Evolutionary conservation across 768 basidiomycete genomes (phyloP).

Genomic region (Hydnomerulius pinastri): DNA sequence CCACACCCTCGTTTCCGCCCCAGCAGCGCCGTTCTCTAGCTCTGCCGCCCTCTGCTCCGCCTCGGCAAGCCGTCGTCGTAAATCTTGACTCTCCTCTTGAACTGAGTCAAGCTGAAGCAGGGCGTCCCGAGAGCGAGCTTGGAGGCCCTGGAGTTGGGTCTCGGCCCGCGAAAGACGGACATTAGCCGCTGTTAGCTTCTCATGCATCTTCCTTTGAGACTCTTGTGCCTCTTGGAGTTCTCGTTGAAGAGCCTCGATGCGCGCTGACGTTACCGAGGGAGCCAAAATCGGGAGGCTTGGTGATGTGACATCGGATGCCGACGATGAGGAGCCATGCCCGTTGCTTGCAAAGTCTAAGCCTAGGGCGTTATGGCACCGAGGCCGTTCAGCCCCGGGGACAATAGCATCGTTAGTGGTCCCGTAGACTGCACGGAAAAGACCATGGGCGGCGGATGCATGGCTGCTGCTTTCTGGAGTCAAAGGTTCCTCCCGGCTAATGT

Average conservation of each 20-base stretch:
- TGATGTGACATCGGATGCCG: not conserved
- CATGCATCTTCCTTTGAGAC: conserved; percentile 18
- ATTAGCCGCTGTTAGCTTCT: conserved; percentile 18
- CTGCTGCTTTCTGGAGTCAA: conserved; percentile 17
- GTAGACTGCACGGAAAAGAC: conserved; percentile 33
- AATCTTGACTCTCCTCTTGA: conserved; percentile 19
- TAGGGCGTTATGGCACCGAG: conserved; percentile 20
- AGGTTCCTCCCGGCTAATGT: conserved; percentile 30
- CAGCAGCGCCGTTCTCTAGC: conserved; percentile 11
- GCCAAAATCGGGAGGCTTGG: not conserved
- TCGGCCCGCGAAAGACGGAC: conserved; percentile 16
- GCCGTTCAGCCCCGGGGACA: conserved; percentile 15
- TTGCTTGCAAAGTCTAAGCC: conserved; percentile 27
- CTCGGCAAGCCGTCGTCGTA: conserved; percentile 25
- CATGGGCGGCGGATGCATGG: conserved; percentile 25
- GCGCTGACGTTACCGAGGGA: conserved; percentile 7
- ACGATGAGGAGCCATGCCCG: not conserved
- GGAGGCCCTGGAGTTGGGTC: conserved; percentile 14
- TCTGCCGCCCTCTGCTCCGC: conserved; percentile 25
- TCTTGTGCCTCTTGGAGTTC: conserved; percentile 20
- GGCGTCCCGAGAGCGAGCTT: conserved; percentile 24
- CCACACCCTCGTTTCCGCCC: conserved; percentile 26
- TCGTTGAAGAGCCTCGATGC: conserved; percentile 24
- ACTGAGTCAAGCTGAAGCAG: conserved; percentile 17
- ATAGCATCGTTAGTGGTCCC: conserved; percentile 24